Conservation (phyloP, 164 flowering plant genomes). For the Magnolia kwangsiensis region DNA sequence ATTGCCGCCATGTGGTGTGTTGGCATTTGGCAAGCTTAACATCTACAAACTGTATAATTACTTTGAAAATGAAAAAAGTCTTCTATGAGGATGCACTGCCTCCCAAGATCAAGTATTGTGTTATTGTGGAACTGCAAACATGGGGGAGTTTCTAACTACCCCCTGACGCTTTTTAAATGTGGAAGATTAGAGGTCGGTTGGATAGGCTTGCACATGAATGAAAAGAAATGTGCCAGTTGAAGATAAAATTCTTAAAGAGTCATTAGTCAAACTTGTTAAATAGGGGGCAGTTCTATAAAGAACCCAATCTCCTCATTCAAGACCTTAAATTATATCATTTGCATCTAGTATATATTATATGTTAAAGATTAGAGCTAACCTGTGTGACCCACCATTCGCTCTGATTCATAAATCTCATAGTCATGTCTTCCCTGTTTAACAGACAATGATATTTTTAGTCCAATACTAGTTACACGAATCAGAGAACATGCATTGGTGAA, state of each 20-base stretch:
- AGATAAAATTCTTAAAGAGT: not conserved
- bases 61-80: too few species aligned
- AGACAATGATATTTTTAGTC: constrained; percentile 1
- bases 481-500: not conserved
- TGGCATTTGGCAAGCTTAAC: too few species aligned
- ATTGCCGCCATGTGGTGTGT: too few species aligned
- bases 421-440: constrained; percentile 91
- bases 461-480: not conserved
- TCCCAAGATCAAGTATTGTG: too few species aligned
- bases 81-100: too few species aligned
- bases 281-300: not conserved
- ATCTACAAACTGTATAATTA: too few species aligned
- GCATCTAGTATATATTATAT: not conserved
- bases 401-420: constrained; percentile 81
- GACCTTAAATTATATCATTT: not conserved
- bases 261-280: too few species aligned
- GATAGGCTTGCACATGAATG: not conserved
- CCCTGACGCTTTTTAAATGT: too few species aligned
- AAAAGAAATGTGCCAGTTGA: not conserved
- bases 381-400: constrained; percentile 84
- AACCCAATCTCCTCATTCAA: not conserved
- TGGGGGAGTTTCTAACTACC: too few species aligned
- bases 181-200: not conserved
- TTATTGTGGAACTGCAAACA: too few species aligned
- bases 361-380: constrained; percentile 42